Evolutionary conservation across 331 rosid species (phyloP), one percentile per base, ranked within the genome.

Genomic region (Prunus yedoensis): DNA sequence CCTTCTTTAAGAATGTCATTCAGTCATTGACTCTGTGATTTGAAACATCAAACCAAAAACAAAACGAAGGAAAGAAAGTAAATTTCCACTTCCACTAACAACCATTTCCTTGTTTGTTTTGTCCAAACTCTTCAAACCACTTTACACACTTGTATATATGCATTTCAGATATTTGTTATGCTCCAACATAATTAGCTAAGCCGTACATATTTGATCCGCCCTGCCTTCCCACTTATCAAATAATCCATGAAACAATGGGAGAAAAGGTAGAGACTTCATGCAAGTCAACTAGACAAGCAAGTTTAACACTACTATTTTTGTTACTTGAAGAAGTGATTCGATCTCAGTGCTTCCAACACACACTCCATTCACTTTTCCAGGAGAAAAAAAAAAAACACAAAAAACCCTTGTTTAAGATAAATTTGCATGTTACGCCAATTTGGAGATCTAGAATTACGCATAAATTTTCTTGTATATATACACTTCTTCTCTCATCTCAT

Each of bases 281-380:
- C 62, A 61, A 80, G 79, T 74, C 68, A 74, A 80, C 72, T 74
- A 16, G 46, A 59, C 65, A 60, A 74, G 35, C 35, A 58, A 46
- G 79, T 59, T 68, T 57, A 63, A 30, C 72, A 53, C 41, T 35
- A 45, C 50, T 58, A n/a, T 23, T 15, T 41, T n/a, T 74, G 50
- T 18, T 62, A 63, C 43, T 59, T 23, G 15, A 27, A 56, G 80
- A 56, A 60, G 58, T 74, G 89, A 81, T 72, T 76, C 66, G 75
- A 75, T 81, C 69, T 73, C 47, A 77, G 88, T 84, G 87, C 80
- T 32, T 84, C 77, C 81, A 68, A 79, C 81, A 79, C 83, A 82
- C 72, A 75, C 41, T 73, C 84, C 86, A 79, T 79, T 74, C 80
- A 73, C 71, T 67, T 23, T 63, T 74, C 35, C 47, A 23, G 62